Percentiles rank a stretch among this genome's conserved stretches.
Conservation (phyloP, 75 land plant genomes). For the Gnetum montanum region DNA sequence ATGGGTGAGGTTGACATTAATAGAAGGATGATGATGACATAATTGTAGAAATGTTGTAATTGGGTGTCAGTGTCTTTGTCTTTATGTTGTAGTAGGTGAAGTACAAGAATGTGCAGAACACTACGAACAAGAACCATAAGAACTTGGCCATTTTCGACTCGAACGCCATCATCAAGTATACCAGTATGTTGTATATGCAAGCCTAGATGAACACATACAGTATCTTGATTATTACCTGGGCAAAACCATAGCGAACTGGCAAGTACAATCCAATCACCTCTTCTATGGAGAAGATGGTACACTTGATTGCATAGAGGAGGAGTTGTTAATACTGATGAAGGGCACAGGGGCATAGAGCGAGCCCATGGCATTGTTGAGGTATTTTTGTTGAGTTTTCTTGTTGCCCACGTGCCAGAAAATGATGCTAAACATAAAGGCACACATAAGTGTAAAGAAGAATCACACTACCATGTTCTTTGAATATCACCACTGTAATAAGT, state of each 20-base stretch:
- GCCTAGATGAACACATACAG: slow-evolving; percentile 63
- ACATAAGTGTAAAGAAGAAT: neutral
- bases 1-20: too few relatives aligned
- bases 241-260: neutral
- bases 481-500: too few relatives aligned
- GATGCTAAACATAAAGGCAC: neutral
- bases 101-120: slow-evolving; percentile 64
- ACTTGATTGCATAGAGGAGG: too few relatives aligned
- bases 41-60: slow-evolving; percentile 55
- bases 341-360: too few relatives aligned
- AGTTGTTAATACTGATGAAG: too few relatives aligned
- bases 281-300: too few relatives aligned
- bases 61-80: slow-evolving; percentile 74
- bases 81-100: slow-evolving; percentile 85
- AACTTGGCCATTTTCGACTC: slow-evolving; percentile 68
- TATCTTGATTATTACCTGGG: slow-evolving; percentile 52
- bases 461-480: neutral
- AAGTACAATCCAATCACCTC: too few relatives aligned
- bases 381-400: neutral
- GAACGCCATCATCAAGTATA: slow-evolving; percentile 72
- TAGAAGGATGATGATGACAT: slow-evolving; percentile 67
- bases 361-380: too few relatives aligned
- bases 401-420: neutral
- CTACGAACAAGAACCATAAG: slow-evolving; percentile 63
- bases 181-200: slow-evolving; percentile 29